Evolutionary conservation across 2,329 filamentous ascomycete genomes (phyloP).

Genomic region (Diaporthe velutina): DNA sequence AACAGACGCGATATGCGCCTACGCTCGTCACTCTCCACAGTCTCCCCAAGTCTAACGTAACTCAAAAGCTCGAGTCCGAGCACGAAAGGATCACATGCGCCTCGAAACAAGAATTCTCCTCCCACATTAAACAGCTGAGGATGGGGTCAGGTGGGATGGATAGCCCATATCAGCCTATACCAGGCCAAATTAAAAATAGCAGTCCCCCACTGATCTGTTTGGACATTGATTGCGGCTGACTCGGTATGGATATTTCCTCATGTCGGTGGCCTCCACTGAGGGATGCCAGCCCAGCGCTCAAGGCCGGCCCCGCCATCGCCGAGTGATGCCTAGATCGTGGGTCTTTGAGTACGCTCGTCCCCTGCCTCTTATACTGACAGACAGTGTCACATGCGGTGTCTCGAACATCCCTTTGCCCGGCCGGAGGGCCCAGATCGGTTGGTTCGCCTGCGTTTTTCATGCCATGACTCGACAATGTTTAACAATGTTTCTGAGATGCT

Average conservation of each 20-base stretch:
- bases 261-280: background rate
- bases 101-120: background rate
- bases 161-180: background rate
- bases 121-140: background rate
- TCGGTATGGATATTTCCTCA: background rate
- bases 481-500: background rate
- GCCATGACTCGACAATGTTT: slow-evolving; percentile 17
- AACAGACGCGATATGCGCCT: background rate
- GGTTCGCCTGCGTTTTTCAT: background rate
- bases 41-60: background rate
- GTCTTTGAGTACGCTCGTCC: background rate
- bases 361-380: too few relatives aligned
- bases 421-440: background rate
- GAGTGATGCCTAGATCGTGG: background rate
- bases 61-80: background rate
- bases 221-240: background rate
- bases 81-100: background rate
- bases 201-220: slow-evolving; percentile 16
- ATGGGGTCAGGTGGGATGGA: background rate
- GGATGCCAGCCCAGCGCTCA: background rate
- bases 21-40: background rate
- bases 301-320: background rate
- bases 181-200: slow-evolving; percentile 1
- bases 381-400: background rate
- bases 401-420: background rate